phyloP scores from a whole-genome alignment of 352 stramenopile species.

The Globisporangium radiosum region DNA sequence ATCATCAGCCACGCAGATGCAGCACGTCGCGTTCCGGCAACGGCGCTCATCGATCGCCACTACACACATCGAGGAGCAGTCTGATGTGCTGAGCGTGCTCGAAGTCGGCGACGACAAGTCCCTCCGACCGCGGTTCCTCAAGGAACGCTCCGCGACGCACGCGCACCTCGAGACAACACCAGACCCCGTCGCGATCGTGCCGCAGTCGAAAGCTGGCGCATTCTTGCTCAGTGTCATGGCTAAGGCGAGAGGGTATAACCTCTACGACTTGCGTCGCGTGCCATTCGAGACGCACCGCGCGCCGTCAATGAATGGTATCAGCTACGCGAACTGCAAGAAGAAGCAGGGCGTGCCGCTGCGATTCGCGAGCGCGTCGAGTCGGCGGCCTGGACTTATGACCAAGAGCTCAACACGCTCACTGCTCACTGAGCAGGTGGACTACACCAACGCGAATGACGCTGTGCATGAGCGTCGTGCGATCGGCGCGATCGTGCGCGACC shows the following conservation, averaged over 20 bases:
- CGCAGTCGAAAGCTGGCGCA: slow-evolving; percentile 48
- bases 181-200: slow-evolving; percentile 10
- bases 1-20: background rate
- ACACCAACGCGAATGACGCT: slow-evolving; percentile 14
- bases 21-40: background rate
- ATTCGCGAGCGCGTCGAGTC: slow-evolving; percentile 7
- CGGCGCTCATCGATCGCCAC: slow-evolving; percentile 7
- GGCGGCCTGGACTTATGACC: slow-evolving; percentile 8
- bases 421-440: slow-evolving; percentile 10
- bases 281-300: slow-evolving; percentile 17
- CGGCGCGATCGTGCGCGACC: slow-evolving; percentile 21
- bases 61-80: slow-evolving; percentile 3
- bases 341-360: slow-evolving; percentile 27
- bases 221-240: slow-evolving; percentile 49
- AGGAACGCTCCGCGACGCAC: slow-evolving; percentile 45
- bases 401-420: slow-evolving; percentile 3
- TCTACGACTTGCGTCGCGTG: slow-evolving; percentile 15
- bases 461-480: slow-evolving; percentile 7
- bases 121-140: slow-evolving; percentile 38
- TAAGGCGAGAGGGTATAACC: slow-evolving; percentile 19
- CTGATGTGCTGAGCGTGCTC: slow-evolving; percentile 5
- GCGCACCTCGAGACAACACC: slow-evolving; percentile 16
- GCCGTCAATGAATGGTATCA: slow-evolving; percentile 19
- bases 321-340: slow-evolving; percentile 21
- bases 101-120: slow-evolving; percentile 29